Evolutionary conservation across 2,329 filamentous ascomycete species (phyloP).

Genomic region (Curvularia sp.): DNA sequence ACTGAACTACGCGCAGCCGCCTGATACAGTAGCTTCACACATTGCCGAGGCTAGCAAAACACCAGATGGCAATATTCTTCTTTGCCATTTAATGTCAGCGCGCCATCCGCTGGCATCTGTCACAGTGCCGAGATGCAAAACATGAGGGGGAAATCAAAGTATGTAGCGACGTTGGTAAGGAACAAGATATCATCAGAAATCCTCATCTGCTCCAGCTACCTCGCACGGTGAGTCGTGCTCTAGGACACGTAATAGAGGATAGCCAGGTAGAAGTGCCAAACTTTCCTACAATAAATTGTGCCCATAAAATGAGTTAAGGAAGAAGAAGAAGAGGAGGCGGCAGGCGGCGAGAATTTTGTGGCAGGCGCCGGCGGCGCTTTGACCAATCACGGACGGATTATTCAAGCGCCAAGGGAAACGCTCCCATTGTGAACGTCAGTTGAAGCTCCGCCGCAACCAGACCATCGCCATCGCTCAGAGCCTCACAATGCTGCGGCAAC

Average conservation of each 20-base stretch:
- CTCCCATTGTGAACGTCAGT: slow-evolving; percentile 36
- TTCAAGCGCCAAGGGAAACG: slow-evolving; percentile 28
- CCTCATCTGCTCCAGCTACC: slow-evolving; percentile 72
- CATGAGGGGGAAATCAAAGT: slow-evolving; percentile 2
- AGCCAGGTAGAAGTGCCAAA: slow-evolving; percentile 57
- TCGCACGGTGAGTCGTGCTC: slow-evolving; percentile 62
- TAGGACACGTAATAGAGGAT: slow-evolving; percentile 70
- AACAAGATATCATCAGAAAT: slow-evolving; percentile 65
- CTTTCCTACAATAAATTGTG: slow-evolving; percentile 72
- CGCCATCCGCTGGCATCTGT: neutral
- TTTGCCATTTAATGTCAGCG: neutral
- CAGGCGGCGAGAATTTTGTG: slow-evolving; percentile 39
- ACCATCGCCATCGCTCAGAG: slow-evolving; percentile 41
- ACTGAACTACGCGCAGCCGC: neutral
- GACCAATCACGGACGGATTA: slow-evolving; percentile 45
- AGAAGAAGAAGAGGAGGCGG: slow-evolving; percentile 45
- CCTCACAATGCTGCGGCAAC: slow-evolving; percentile 67
- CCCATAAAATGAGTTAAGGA: slow-evolving; percentile 64
- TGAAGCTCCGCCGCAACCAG: slow-evolving; percentile 33
- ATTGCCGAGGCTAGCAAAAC: too few relatives aligned
- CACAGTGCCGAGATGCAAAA: slow-evolving; percentile 4
- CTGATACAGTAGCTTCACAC: neutral
- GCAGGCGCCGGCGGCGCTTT: slow-evolving; percentile 25
- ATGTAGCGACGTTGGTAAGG: slow-evolving; percentile 73
- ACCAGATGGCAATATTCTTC: too few relatives aligned